Conservation (phyloP, 2,329 filamentous ascomycete genomes). For the Verticillium alfalfae region DNA sequence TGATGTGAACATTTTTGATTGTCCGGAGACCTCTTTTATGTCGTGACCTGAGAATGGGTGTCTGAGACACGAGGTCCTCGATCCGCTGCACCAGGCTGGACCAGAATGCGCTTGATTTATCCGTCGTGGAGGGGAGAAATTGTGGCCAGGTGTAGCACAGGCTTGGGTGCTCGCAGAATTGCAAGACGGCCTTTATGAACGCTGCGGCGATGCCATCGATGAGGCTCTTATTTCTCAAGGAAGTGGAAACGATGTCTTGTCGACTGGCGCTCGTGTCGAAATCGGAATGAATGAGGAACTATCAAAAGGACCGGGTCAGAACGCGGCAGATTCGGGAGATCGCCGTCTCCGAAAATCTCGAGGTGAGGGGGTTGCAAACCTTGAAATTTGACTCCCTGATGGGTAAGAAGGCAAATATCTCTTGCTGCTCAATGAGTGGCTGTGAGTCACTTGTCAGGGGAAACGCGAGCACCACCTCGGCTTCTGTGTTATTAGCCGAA, state of each 20-base stretch:
- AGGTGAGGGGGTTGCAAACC: conserved; percentile 15
- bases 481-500: conserved; percentile 19
- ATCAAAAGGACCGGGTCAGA: neutral
- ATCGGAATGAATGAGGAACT: conserved; percentile 45
- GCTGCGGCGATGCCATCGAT: conserved; percentile 25
- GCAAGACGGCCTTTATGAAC: conserved; percentile 29
- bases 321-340: neutral
- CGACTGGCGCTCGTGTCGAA: conserved; percentile 41
- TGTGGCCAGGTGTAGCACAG: conserved; percentile 38
- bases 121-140: conserved; percentile 29
- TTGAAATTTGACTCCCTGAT: conserved; percentile 35
- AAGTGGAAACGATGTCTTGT: conserved; percentile 31
- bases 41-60: conserved; percentile 8
- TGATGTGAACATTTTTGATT: neutral
- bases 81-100: conserved; percentile 16
- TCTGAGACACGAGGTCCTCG: conserved; percentile 6
- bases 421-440: conserved; percentile 31
- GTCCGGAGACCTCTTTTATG: neutral
- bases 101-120: conserved; percentile 22
- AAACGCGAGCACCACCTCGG: conserved; percentile 39
- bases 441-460: conserved; percentile 24
- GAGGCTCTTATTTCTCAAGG: conserved; percentile 29
- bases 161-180: conserved; percentile 29
- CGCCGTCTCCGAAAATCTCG: neutral
- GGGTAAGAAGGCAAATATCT: conserved; percentile 40